These are phyloP conservation scores for Boletus patriciae DNA, from an alignment of 768 basidiomycete genomes.

Conservation along the genomic window DNA sequence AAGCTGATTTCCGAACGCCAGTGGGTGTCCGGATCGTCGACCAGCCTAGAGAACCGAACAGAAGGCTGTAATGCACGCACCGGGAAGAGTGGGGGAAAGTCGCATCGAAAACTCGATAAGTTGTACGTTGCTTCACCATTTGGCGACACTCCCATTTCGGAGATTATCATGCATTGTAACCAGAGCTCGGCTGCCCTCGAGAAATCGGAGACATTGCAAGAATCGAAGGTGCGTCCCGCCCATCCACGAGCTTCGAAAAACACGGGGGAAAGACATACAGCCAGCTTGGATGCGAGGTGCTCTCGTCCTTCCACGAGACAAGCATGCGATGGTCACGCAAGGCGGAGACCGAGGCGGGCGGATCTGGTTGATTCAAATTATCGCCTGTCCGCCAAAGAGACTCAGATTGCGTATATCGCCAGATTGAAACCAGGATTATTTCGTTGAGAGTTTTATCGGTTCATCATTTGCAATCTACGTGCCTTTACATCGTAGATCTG, in stretches of 20 bases:
- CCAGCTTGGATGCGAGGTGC: not conserved
- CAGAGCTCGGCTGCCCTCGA: not conserved
- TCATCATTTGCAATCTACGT: not conserved
- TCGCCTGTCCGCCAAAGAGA: not conserved
- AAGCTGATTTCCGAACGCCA: not conserved
- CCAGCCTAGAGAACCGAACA: not conserved
- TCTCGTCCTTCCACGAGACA: not conserved
- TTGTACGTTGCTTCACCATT: not conserved
- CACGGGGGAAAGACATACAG: not conserved
- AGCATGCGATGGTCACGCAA: not conserved
- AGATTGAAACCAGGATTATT: not conserved
- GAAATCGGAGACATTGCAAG: not conserved
- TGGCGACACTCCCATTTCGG: not conserved
- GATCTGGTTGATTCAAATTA: not conserved
- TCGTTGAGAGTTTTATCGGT: not conserved
- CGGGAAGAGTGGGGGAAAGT: too few species aligned
- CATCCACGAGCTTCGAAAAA: not conserved
- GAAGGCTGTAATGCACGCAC: not conserved
- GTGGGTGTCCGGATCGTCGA: not conserved
- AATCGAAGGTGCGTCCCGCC: not conserved
- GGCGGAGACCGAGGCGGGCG: too few species aligned
- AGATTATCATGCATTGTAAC: not conserved
- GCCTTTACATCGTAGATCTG: not conserved
- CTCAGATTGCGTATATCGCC: not conserved
- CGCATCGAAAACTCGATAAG: not conserved